Conservation (phyloP, 192 early-diverging fungal genomes). For the Chytriomyces sp. region DNA sequence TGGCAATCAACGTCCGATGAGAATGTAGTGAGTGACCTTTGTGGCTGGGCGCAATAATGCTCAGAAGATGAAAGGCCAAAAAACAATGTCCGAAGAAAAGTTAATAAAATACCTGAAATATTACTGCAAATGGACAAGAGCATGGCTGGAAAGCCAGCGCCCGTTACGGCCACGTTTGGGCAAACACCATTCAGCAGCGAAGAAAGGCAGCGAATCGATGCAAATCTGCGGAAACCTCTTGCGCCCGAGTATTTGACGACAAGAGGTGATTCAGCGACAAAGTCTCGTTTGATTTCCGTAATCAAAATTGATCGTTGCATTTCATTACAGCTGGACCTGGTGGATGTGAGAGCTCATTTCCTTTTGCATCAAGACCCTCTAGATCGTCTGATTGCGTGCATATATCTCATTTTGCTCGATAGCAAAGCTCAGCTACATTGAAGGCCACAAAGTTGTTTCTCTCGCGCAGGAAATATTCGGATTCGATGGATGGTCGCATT, state of each 20-base stretch:
- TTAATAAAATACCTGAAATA: too few relatives aligned
- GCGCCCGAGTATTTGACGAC: slow-evolving; percentile 73
- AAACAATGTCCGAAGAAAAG: too few relatives aligned
- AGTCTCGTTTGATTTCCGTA: too few relatives aligned
- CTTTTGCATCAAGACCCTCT: not conserved
- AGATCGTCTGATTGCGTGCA: not conserved
- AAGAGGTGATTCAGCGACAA: slow-evolving; percentile 31
- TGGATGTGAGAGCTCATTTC: slow-evolving; percentile 34
- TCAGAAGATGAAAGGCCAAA: too few relatives aligned
- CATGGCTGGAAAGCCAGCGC: too few relatives aligned
- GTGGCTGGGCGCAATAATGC: too few relatives aligned
- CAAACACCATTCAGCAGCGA: slow-evolving; percentile 35
- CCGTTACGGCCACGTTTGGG: not conserved
- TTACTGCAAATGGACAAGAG: too few relatives aligned
- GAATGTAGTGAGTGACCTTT: too few relatives aligned
- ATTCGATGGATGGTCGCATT: slow-evolving; percentile 89
- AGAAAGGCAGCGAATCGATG: slow-evolving; percentile 32
- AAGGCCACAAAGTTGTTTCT: slow-evolving; percentile 82
- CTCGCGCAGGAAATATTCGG: slow-evolving; percentile 95
- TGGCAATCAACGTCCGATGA: too few relatives aligned
- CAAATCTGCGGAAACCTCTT: slow-evolving; percentile 62
- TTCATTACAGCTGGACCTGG: slow-evolving; percentile 62
- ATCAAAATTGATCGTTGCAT: too few relatives aligned
- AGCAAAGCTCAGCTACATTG: slow-evolving; percentile 74
- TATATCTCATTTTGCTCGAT: not conserved